Evolutionary conservation across 306 rosid genomes (phyloP), one percentile per base, ranked within the genome.

Genomic region (Fragaria vesca): DNA sequence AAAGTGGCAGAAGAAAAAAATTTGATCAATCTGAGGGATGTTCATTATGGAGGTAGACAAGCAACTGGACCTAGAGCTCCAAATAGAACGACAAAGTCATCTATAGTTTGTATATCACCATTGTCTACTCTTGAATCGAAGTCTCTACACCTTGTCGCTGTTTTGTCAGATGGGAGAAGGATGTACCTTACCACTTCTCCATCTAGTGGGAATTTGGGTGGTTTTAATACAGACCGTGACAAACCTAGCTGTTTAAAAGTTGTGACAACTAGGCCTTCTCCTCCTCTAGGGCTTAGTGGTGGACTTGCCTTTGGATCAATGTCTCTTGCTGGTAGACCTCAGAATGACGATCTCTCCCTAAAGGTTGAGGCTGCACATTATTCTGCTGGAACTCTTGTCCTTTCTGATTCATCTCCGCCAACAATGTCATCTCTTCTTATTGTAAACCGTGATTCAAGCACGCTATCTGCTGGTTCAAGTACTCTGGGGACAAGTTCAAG

Each of bases 1-100:
- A 95, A 95, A 83, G 97, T 95, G 62, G 96, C 96, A 32, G 99
- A 95, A 88, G 99, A 95, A 88, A 93, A 72, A 86, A 95, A 95
- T 87, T 87, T 95, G 83, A 81, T 93, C 79, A 91, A 80, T 82
- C 93, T 85, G 77, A 86, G 83, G 88, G 97, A 94, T 79, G 85
- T 80, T 78, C 90, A 87, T 80, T 87, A 87, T 86, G 95, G 96
- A 60, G 85, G 89, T 75, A 90, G 98, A 85, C 98, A 87, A 82
- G 75, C 93, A 79, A 74, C 89, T 15, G 98, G 97, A 78, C 82
- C 91, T 72, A 89, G 98, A 83, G 85, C 69, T 74, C 69, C 93
- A 57, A 91, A 76, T 84, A 91, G 93, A 30, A 77, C 82, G 42
- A 83, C 91, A 50, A 93, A 91, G 87, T 86, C 97, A 73, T 83